Evolutionary conservation across 2,329 filamentous ascomycete species (phyloP).

Genomic region (Colletotrichum caudatum): DNA sequence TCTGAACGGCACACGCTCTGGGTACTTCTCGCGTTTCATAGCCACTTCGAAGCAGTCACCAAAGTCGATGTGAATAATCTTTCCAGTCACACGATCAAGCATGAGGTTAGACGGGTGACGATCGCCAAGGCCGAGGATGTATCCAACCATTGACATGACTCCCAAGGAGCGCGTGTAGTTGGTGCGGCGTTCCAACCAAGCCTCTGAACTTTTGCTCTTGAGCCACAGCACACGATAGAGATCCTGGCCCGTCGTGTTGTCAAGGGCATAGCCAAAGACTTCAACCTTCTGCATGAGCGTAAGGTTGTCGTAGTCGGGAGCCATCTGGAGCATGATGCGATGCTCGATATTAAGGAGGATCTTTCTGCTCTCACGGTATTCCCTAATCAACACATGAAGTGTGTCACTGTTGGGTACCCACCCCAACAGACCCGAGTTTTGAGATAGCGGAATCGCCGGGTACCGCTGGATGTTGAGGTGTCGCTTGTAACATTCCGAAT

Average conservation of each 20-base stretch:
- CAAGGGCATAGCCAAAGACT: constrained; percentile 97
- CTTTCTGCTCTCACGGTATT: constrained; percentile 96
- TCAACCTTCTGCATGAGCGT: constrained; percentile 99
- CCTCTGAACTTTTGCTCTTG: constrained; percentile 97
- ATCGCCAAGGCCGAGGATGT: constrained; percentile 96
- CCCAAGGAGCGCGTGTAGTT: constrained; percentile 97
- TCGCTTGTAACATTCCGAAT: constrained; percentile 96
- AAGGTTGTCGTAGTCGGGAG: constrained; percentile 97
- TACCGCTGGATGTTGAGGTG: constrained; percentile 97
- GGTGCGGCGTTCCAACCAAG: constrained; percentile 97
- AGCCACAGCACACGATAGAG: constrained; percentile 98
- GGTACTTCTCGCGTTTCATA: constrained; percentile 99
- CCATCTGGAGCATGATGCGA: constrained; percentile 99
- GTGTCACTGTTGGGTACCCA: constrained; percentile 99
- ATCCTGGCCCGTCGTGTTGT: constrained; percentile 99
- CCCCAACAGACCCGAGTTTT: constrained; percentile 93
- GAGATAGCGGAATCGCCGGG: constrained; percentile 95
- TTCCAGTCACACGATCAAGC: constrained; percentile 94
- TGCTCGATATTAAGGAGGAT: constrained; percentile 99
- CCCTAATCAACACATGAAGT: constrained; percentile 93
- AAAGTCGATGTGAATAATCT: constrained; percentile 99
- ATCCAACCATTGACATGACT: constrained; percentile 99
- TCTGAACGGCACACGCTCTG: constrained; percentile 96
- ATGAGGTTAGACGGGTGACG: constrained; percentile 98
- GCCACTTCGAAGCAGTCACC: constrained; percentile 99